These are phyloP conservation scores for Plectosphaerella plurivora DNA, from an alignment of 2,329 filamentous ascomycete genomes.

Conservation along the genomic window DNA sequence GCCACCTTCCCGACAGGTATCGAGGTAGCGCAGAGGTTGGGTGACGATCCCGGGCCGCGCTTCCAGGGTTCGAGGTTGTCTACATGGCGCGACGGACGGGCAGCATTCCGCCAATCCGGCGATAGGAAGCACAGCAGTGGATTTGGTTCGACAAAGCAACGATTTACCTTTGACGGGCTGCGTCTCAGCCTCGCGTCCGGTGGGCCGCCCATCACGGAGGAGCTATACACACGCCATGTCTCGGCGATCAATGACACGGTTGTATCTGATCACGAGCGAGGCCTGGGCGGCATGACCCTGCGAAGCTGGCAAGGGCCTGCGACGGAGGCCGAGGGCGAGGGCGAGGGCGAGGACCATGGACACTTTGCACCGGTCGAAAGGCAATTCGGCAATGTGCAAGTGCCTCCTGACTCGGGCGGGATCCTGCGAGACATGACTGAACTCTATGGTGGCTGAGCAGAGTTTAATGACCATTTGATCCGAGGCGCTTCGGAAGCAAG, in stretches of 20 bases:
- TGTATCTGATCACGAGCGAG: conserved; percentile 39
- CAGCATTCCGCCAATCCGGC: conserved; percentile 44
- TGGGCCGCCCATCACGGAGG: conserved; percentile 14
- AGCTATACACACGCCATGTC: conserved; percentile 56
- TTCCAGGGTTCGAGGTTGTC: conserved; percentile 25
- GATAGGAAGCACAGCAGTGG: conserved; percentile 43
- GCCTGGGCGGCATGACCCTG: conserved; percentile 13
- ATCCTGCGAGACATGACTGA: background rate
- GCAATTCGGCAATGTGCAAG: background rate
- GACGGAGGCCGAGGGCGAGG: background rate
- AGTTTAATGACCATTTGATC: background rate
- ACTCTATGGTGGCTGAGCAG: background rate
- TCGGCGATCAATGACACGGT: conserved; percentile 50
- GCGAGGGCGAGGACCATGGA: background rate
- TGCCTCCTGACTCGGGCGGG: background rate
- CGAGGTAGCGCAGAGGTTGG: conserved; percentile 42
- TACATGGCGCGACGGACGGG: conserved; percentile 55
- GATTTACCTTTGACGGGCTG: conserved; percentile 49
- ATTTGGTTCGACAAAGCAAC: conserved; percentile 52
- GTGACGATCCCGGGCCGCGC: conserved; percentile 2
- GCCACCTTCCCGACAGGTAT: conserved; percentile 54
- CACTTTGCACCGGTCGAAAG: conserved; percentile 4
- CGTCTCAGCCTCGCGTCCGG: conserved; percentile 7
- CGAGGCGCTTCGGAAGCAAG: background rate
- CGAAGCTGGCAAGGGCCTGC: background rate